Conservation (phyloP, 2,329 filamentous ascomycete genomes). For the Grosmannia serpens region DNA sequence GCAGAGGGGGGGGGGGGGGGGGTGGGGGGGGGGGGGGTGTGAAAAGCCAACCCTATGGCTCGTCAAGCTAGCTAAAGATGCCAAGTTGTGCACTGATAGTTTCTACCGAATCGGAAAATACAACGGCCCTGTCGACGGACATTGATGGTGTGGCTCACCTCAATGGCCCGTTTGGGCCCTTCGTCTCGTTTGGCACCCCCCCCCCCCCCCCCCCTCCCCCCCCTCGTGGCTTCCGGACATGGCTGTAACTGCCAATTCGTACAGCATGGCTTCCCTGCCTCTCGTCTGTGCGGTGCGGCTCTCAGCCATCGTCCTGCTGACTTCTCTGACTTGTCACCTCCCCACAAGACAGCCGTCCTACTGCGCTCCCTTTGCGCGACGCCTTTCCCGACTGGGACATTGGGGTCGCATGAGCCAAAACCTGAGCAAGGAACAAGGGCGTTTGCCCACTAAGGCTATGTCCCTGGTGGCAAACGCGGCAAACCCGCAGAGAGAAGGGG, state of each 20-base stretch:
- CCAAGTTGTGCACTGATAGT: background rate
- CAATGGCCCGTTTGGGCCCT: background rate
- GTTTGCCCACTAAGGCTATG: background rate
- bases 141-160: background rate
- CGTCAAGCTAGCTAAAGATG: background rate
- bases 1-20: background rate
- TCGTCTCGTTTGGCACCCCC: background rate
- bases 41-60: background rate
- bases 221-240: background rate
- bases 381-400: background rate
- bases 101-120: slow-evolving; percentile 10
- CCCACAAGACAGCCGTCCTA: background rate
- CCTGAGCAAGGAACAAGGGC: background rate
- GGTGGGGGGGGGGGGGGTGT: background rate
- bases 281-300: too few species aligned
- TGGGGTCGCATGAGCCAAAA: background rate
- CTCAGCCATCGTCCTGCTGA: too few species aligned
- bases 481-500: background rate
- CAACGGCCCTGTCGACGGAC: background rate
- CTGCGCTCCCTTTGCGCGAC: background rate
- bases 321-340: background rate
- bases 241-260: background rate
- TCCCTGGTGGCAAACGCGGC: background rate
- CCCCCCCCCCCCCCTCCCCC: background rate
- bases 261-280: background rate